Conservation (phyloP, 495 filamentous ascomycete genomes). For the Xylaria bambusicola region DNA sequence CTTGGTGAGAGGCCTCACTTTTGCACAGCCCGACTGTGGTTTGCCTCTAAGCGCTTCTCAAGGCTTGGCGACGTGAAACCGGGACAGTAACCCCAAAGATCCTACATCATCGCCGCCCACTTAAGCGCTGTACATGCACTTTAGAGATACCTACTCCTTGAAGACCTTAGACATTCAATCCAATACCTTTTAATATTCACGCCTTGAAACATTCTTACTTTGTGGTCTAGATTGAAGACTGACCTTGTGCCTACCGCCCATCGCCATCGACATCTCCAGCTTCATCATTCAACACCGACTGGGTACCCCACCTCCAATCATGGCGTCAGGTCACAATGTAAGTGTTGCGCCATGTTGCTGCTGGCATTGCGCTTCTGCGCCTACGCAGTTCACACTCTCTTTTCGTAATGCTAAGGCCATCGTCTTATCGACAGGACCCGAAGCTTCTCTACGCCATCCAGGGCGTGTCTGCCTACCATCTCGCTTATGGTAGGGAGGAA, state of each 20-base stretch:
- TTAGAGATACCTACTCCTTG: neutral
- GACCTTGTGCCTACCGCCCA: neutral
- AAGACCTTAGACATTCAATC: too few relatives aligned
- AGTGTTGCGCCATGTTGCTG: conserved; percentile 18
- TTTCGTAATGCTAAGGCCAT: too few relatives aligned
- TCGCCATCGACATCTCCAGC: neutral
- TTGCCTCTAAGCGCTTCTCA: conserved; percentile 7
- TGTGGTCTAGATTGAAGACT: too few relatives aligned
- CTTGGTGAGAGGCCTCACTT: neutral
- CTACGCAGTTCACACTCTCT: too few relatives aligned
- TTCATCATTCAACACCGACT: neutral
- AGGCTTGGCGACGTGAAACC: neutral
- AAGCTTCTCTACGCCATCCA: conserved; percentile 81
- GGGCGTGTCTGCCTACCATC: conserved; percentile 82
- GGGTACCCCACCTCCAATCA: conserved; percentile 20
- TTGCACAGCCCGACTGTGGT: neutral
- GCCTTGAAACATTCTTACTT: too few relatives aligned
- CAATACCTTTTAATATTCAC: too few relatives aligned
- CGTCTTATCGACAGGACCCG: conserved; percentile 56
- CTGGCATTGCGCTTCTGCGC: conserved; percentile 18
- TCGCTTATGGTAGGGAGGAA: conserved; percentile 83
- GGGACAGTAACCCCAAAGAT: too few relatives aligned
- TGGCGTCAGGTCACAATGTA: conserved; percentile 57
- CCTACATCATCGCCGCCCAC: too few relatives aligned
- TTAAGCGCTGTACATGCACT: conserved; percentile 2